Conservation (phyloP, 179 eudicot species). For the Beta macrorhiza region DNA sequence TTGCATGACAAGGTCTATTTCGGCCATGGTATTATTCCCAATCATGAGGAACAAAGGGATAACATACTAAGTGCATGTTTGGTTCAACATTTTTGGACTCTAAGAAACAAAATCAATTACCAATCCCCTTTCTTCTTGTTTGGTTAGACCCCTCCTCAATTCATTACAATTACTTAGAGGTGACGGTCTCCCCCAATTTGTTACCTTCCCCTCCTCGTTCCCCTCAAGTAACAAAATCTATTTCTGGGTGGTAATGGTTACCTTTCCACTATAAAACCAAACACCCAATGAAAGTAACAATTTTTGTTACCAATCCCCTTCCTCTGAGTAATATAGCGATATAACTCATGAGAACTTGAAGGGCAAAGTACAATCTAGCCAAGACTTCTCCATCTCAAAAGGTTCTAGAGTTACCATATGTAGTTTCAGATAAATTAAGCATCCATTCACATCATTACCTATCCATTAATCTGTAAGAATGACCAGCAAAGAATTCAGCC, state of each 20-base stretch:
- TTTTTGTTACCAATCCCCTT: no score
- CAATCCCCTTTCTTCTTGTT: no score
- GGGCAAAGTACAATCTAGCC: not conserved
- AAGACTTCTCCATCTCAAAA: not conserved
- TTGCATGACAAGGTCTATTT: not conserved
- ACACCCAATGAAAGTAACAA: no score
- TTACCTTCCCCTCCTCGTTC: no score
- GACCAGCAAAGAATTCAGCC: not conserved
- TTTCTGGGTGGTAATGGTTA: no score
- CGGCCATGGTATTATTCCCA: not conserved
- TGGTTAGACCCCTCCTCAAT: no score
- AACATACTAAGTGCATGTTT: not conserved
- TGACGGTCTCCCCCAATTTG: no score
- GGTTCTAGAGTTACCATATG: not conserved
- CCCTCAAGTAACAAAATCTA: no score
- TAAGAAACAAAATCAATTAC: no score
- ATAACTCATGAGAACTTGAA: not conserved
- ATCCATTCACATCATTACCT: not conserved
- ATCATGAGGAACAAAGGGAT: not conserved
- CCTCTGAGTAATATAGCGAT: not conserved
- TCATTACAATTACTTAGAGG: no score
- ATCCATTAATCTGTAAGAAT: not conserved
- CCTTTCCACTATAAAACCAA: no score
- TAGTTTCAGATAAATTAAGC: not conserved
- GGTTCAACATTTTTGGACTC: no score